Conservation (phyloP, 345 rosid species). For the Euclidium syriacum region DNA sequence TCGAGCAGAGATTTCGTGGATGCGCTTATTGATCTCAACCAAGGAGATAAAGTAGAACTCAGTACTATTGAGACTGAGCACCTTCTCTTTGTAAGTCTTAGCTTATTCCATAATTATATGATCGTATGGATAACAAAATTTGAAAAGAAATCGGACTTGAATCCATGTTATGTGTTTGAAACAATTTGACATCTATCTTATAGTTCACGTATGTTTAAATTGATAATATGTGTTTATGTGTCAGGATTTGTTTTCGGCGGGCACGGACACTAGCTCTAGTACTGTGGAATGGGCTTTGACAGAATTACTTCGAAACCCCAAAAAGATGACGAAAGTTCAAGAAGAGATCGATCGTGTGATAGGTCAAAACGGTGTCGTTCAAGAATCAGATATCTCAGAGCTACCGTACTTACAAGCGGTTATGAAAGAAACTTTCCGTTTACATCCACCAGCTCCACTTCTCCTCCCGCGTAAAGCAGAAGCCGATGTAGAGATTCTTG, state of each 20-base stretch:
- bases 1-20: slow-evolving; percentile 12
- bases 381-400: slow-evolving; percentile 27
- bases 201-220: not conserved
- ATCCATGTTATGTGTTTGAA: not conserved
- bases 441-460: slow-evolving; percentile 43
- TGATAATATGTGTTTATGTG: not conserved
- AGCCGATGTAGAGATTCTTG: slow-evolving; percentile 27
- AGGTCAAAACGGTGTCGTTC: slow-evolving; percentile 19
- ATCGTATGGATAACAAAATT: not conserved
- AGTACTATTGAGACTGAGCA: not conserved
- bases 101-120: not conserved
- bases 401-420: slow-evolving; percentile 37
- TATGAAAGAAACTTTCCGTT: slow-evolving; percentile 36
- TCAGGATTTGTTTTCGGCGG: slow-evolving; percentile 40
- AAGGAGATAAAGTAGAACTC: slow-evolving; percentile 14
- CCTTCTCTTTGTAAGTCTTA: slow-evolving; percentile 32
- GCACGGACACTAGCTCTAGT: slow-evolving; percentile 38
- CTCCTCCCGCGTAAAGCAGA: slow-evolving; percentile 33
- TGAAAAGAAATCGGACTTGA: not conserved
- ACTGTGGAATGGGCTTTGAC: slow-evolving; percentile 36
- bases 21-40: slow-evolving; percentile 10
- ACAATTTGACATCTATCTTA: not conserved
- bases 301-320: slow-evolving; percentile 19
- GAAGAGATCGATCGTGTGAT: slow-evolving; percentile 26
- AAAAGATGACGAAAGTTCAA: slow-evolving; percentile 16